phyloP scores from a whole-genome alignment of 768 basidiomycete genomes.

The Favolaschia claudopus region DNA sequence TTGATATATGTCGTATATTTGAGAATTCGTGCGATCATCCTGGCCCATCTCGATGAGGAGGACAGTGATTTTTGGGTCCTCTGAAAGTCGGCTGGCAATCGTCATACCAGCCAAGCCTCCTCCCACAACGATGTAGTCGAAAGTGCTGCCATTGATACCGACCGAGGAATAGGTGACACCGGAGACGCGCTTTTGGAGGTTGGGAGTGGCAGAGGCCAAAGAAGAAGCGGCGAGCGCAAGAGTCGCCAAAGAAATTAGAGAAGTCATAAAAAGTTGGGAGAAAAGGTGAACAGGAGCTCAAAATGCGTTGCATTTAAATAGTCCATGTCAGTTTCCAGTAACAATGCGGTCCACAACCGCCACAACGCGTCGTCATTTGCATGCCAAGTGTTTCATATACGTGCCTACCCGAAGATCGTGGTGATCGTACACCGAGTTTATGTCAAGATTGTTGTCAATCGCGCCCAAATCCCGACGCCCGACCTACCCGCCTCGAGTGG shows the following conservation, averaged over 20 bases:
- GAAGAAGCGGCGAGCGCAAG: constrained; percentile 22
- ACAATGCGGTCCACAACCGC: too few relatives aligned
- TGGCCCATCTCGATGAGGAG: constrained; percentile 46
- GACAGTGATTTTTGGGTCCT: constrained; percentile 36
- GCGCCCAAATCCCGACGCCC: too few relatives aligned
- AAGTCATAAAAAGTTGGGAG: too few relatives aligned
- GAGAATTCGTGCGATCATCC: constrained; percentile 38
- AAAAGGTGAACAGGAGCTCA: too few relatives aligned
- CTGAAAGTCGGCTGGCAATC: constrained; percentile 41
- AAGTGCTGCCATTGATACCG: constrained; percentile 27
- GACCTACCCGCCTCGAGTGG: too few relatives aligned
- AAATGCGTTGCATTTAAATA: too few relatives aligned
- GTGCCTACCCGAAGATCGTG: too few relatives aligned
- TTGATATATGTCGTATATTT: constrained; percentile 41
- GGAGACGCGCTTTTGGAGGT: constrained; percentile 22
- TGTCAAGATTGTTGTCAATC: too few relatives aligned
- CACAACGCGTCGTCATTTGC: too few relatives aligned
- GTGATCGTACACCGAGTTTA: too few relatives aligned
- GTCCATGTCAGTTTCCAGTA: too few relatives aligned
- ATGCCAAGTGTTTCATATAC: too few relatives aligned
- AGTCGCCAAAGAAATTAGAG: constrained; percentile 15
- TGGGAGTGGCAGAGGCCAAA: constrained; percentile 9
- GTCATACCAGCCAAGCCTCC: constrained; percentile 42
- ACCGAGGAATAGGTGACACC: constrained; percentile 22
- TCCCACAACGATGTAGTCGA: constrained; percentile 35